phyloP scores from a whole-genome alignment of 495 filamentous ascomycete species.

The Gamarada debralockiae region DNA sequence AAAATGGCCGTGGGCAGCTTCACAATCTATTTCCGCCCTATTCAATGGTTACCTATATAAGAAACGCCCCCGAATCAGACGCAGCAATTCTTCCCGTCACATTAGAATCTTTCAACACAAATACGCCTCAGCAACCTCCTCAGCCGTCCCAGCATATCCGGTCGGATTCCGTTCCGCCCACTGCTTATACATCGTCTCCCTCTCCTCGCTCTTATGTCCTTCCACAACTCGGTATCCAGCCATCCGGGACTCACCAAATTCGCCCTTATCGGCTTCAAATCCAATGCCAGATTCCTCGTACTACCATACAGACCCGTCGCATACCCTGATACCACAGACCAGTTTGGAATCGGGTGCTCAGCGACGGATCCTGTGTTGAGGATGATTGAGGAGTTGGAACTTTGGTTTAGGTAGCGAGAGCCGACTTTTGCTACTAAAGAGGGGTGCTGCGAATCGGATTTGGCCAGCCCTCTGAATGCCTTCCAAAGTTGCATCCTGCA shows the following conservation, averaged over 20 bases:
- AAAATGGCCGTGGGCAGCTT: no score
- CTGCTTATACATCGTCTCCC: slow-evolving; percentile 28
- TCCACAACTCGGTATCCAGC: slow-evolving; percentile 50
- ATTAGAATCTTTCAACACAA: slow-evolving; percentile 58
- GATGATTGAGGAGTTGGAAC: slow-evolving; percentile 42
- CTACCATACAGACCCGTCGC: slow-evolving; percentile 38
- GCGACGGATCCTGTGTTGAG: slow-evolving; percentile 49
- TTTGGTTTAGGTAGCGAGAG: slow-evolving; percentile 36
- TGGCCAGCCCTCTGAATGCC: slow-evolving; percentile 34
- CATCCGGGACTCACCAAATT: slow-evolving; percentile 55
- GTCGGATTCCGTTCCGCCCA: slow-evolving; percentile 32
- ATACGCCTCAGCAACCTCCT: slow-evolving; percentile 63
- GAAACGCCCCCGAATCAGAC: no score
- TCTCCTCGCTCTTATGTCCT: slow-evolving; percentile 22
- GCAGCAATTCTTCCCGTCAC: slow-evolving; percentile 36
- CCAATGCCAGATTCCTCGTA: slow-evolving; percentile 49
- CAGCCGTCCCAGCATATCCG: slow-evolving; percentile 42
- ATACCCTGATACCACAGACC: slow-evolving; percentile 38
- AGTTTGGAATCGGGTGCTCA: slow-evolving; percentile 41
- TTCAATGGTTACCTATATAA: no score
- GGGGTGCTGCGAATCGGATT: slow-evolving; percentile 48
- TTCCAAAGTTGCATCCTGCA: slow-evolving; percentile 37
- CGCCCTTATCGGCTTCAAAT: slow-evolving; percentile 54
- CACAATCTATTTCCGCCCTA: no score
- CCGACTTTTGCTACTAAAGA: slow-evolving; percentile 52